phyloP scores from a whole-genome alignment of 169 alveolate genomes.

The Cryptosporidium andersoni region DNA sequence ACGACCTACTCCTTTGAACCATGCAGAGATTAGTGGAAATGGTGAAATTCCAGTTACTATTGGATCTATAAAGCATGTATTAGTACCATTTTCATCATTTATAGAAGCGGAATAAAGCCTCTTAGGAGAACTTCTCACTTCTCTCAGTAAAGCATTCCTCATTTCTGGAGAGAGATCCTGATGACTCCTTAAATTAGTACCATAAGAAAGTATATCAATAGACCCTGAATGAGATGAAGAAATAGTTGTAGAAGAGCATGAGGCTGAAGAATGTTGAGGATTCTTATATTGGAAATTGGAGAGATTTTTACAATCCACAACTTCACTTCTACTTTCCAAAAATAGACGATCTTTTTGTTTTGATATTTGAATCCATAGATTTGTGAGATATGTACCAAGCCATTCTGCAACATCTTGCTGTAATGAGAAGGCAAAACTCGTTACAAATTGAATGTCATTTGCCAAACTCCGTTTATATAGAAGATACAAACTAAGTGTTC shows the following conservation, averaged over 20 bases:
- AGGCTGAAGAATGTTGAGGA: conserved; percentile 49
- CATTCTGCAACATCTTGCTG: conserved; percentile 70
- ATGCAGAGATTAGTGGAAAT: conserved; percentile 56
- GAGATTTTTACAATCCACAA: not conserved
- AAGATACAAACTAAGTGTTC: conserved; percentile 34
- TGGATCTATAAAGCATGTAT: conserved; percentile 43
- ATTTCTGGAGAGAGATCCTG: not conserved
- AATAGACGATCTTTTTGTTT: conserved; percentile 48
- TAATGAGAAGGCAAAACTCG: conserved; percentile 56
- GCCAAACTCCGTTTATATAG: conserved; percentile 31
- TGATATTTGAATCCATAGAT: conserved; percentile 64
- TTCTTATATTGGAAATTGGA: conserved; percentile 3
- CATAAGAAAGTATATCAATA: conserved; percentile 21
- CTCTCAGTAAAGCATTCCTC: not conserved
- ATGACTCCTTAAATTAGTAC: conserved; percentile 2
- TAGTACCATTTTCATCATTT: not conserved
- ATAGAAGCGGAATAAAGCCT: conserved; percentile 1
- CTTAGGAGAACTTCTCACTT: conserved; percentile 4
- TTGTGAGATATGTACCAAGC: conserved; percentile 63
- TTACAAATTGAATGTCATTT: conserved; percentile 26
- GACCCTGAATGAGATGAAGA: conserved; percentile 34
- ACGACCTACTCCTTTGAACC: conserved; percentile 67
- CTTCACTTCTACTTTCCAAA: not conserved
- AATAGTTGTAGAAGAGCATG: conserved; percentile 30
- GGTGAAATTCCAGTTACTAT: conserved; percentile 62